phyloP scores from a whole-genome alignment of 176 grass and related monocot genomes.

The Zea mays region Zm-B73-REFERENCE-NAM-5.0 NC_050100.1:143261501-143262000 shows the following conservation, averaged over 20 bases:
- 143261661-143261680: background rate
- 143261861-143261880: background rate
- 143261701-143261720: background rate
- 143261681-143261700: too few species aligned
- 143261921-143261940: too few species aligned
- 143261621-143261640: background rate
- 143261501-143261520: too few species aligned
- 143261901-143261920: background rate
- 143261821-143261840: background rate
- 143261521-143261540: background rate
- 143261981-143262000: too few species aligned
- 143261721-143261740: background rate
- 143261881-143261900: background rate
- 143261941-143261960: too few species aligned
- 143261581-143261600: background rate
- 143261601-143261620: background rate
- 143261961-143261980: too few species aligned
- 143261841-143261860: background rate
- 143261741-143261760: background rate
- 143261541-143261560: background rate
- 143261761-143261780: background rate
- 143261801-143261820: background rate
- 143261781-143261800: background rate
- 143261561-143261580: background rate
- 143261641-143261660: conserved; percentile 4